Conservation (phyloP, 2,329 filamentous ascomycete species). For the Pseudogymnoascus sp. region DNA sequence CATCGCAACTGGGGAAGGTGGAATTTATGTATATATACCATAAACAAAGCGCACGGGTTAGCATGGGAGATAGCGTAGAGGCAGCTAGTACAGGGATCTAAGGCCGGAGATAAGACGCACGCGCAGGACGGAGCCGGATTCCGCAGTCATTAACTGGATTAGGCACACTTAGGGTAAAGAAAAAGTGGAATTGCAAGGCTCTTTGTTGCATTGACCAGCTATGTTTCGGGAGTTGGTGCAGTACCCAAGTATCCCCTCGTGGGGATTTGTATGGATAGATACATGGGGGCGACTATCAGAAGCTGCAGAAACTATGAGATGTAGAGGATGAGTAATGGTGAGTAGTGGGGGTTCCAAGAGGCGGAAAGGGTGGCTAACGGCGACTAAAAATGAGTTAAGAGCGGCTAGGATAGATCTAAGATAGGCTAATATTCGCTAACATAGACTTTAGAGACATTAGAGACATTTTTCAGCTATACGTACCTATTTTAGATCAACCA, state of each 20-base stretch:
- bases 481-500: neutral
- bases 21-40: conserved; percentile 1
- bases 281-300: neutral
- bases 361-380: neutral
- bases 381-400: neutral
- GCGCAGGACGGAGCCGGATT: neutral
- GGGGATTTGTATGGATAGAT: neutral
- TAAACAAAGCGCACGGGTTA: conserved; percentile 14
- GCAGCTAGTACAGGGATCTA: conserved; percentile 14
- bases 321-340: neutral
- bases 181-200: neutral
- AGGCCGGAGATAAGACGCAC: conserved; percentile 5
- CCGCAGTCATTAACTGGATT: neutral
- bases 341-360: neutral
- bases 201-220: neutral
- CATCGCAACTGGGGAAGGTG: neutral
- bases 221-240: neutral
- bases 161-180: neutral
- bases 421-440: neutral
- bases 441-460: neutral
- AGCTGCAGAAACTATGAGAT: neutral
- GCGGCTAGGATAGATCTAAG: neutral
- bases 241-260: neutral
- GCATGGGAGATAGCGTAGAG: conserved; percentile 21
- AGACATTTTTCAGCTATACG: neutral